phyloP scores from a whole-genome alignment of 23 red algal species.

The Porphyridium purpureum region DNA sequence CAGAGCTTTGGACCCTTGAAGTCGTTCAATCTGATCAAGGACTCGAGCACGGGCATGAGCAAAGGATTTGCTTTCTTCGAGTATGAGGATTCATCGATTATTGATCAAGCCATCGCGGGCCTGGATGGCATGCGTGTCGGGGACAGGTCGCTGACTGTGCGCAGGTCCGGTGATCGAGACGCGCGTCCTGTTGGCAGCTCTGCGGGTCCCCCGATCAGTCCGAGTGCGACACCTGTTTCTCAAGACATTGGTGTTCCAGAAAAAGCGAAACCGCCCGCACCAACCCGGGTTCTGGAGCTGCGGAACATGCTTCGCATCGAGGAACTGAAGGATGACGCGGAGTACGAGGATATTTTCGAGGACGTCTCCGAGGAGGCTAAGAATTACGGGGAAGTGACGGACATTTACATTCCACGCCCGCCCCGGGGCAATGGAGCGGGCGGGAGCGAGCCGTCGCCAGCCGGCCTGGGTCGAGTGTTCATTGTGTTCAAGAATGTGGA shows the following conservation, averaged over 20 bases:
- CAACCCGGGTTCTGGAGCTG: slow-evolving; percentile 53
- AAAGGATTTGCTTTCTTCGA: slow-evolving; percentile 93
- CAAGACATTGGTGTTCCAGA: no score
- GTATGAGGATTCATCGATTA: slow-evolving; percentile 40
- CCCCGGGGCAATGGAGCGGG: background rate
- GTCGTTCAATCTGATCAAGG: slow-evolving; percentile 88
- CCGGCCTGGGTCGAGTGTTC: slow-evolving; percentile 29
- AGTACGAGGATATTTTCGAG: slow-evolving; percentile 49
- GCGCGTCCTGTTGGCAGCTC: no score
- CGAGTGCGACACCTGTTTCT: no score
- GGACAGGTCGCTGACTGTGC: slow-evolving; percentile 78
- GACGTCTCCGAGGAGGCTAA: slow-evolving; percentile 47
- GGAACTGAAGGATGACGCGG: slow-evolving; percentile 51
- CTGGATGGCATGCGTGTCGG: slow-evolving; percentile 67
- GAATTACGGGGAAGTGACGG: slow-evolving; percentile 28
- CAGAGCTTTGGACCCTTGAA: slow-evolving; percentile 41
- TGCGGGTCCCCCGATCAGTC: no score
- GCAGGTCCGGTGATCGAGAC: slow-evolving; percentile 21
- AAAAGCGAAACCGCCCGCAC: no score
- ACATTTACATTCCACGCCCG: slow-evolving; percentile 23
- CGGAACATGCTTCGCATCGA: slow-evolving; percentile 38
- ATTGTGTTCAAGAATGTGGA: slow-evolving; percentile 15
- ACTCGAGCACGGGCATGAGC: slow-evolving; percentile 68
- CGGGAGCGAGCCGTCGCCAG: background rate
- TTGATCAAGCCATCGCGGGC: slow-evolving; percentile 44